phyloP scores from a whole-genome alignment of 75 land plant species.

The Larix kaempferi region DNA sequence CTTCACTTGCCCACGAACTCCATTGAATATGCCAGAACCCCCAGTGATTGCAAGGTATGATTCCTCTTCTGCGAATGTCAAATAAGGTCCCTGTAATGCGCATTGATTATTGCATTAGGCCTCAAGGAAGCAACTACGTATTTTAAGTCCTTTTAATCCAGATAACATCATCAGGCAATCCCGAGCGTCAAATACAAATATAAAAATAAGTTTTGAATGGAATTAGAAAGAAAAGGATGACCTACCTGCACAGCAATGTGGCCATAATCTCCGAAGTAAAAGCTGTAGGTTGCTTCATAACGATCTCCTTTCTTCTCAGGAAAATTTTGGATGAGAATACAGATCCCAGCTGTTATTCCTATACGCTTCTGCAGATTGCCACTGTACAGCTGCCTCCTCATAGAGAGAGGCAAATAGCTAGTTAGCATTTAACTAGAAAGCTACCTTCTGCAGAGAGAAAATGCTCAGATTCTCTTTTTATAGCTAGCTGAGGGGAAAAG shows the following conservation, averaged over 20 bases:
- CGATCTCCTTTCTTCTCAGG: slow-evolving; percentile 68
- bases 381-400: slow-evolving; percentile 49
- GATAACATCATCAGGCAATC: too few relatives aligned
- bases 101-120: background rate
- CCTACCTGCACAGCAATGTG: slow-evolving; percentile 72
- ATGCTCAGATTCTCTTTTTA: background rate
- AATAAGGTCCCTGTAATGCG: slow-evolving; percentile 68
- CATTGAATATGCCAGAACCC: slow-evolving; percentile 81
- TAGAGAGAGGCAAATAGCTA: background rate
- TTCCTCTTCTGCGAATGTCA: slow-evolving; percentile 66
- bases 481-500: background rate
- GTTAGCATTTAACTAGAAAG: background rate
- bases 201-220: background rate
- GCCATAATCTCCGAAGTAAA: slow-evolving; percentile 92
- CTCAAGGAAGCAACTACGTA: background rate
- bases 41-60: slow-evolving; percentile 77
- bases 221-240: background rate
- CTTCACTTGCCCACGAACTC: slow-evolving; percentile 74
- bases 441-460: background rate
- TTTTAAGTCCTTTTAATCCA: background rate
- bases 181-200: background rate
- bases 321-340: slow-evolving; percentile 64
- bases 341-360: slow-evolving; percentile 85
- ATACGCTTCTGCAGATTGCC: slow-evolving; percentile 71
- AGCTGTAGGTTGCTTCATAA: slow-evolving; percentile 89